Evolutionary conservation across 345 rosid genomes (phyloP).

Genomic region (Hypericum androsaemum): DNA sequence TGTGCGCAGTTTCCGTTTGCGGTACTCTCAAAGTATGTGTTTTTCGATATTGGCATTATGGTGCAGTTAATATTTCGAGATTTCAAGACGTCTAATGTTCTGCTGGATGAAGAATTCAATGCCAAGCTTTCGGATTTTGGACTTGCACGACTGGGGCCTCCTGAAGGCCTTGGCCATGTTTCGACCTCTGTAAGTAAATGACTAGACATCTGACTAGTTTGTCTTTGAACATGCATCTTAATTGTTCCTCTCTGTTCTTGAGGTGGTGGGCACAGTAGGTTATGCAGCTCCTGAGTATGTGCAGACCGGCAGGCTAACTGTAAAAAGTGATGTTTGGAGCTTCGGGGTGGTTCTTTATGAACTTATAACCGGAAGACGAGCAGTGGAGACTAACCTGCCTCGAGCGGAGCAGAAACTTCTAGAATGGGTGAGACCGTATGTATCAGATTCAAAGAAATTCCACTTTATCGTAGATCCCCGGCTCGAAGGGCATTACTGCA

Average conservation of each 20-base stretch:
- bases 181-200: conserved; percentile 66
- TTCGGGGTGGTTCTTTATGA: conserved; percentile 93
- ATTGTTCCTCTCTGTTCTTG: neutral
- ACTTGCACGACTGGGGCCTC: conserved; percentile 87
- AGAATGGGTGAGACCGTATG: conserved; percentile 86
- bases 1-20: neutral
- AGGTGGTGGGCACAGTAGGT: conserved; percentile 97
- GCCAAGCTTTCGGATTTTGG: conserved; percentile 98
- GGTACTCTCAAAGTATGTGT: neutral
- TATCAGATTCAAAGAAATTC: conserved; percentile 74
- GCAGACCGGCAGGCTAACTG: conserved; percentile 73
- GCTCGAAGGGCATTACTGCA: conserved; percentile 55
- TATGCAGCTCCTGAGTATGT: conserved; percentile 97
- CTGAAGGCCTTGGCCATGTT: conserved; percentile 77
- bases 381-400: conserved; percentile 71
- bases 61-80: conserved; percentile 83
- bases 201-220: too few relatives aligned
- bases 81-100: conserved; percentile 80
- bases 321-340: conserved; percentile 98
- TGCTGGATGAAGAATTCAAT: conserved; percentile 69
- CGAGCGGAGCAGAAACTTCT: conserved; percentile 84
- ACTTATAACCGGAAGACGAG: conserved; percentile 86
- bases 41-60: conserved; percentile 10
- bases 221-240: too few relatives aligned
- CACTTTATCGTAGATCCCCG: conserved; percentile 72